Conservation (phyloP, 1,284 basidiomycete species). For the Moesziomyces sp. region DNA sequence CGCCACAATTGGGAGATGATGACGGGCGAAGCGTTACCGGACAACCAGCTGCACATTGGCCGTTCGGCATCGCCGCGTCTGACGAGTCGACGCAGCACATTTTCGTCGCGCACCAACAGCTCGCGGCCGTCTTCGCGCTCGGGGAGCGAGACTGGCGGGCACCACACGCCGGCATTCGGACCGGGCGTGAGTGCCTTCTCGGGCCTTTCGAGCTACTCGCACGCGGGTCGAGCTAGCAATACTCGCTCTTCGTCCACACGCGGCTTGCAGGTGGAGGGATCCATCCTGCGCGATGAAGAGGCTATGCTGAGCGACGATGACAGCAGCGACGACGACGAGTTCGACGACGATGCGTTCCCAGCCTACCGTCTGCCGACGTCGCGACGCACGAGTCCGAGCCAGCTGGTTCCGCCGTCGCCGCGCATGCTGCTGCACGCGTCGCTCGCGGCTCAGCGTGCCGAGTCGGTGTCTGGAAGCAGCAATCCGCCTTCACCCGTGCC, state of each 20-base stretch:
- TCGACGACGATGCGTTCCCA: background rate
- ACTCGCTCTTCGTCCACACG: conserved; percentile 10
- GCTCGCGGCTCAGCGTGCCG: too few relatives aligned
- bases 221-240: conserved; percentile 2
- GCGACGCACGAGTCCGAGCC: conserved; percentile 18
- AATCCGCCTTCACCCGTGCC: conserved; percentile 18
- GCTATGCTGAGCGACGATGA: conserved; percentile 37
- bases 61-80: conserved; percentile 19
- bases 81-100: conserved; percentile 29
- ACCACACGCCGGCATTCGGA: conserved; percentile 20
- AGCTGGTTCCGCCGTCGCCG: conserved; percentile 3
- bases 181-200: conserved; percentile 27
- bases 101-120: conserved; percentile 26
- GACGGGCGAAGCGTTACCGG: conserved; percentile 23
- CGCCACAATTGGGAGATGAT: conserved; percentile 50
- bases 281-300: conserved; percentile 38
- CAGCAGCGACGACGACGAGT: conserved; percentile 17
- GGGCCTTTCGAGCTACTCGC: conserved; percentile 36
- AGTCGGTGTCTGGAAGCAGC: background rate
- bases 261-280: conserved; percentile 39
- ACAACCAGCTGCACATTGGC: conserved; percentile 32
- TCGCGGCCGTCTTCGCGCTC: conserved; percentile 37
- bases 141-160: conserved; percentile 31
- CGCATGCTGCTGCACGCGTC: conserved; percentile 5
- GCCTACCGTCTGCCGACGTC: conserved; percentile 16